phyloP scores from a whole-genome alignment of 139 green algal species.

The Spirogloea muscicola region DNA sequence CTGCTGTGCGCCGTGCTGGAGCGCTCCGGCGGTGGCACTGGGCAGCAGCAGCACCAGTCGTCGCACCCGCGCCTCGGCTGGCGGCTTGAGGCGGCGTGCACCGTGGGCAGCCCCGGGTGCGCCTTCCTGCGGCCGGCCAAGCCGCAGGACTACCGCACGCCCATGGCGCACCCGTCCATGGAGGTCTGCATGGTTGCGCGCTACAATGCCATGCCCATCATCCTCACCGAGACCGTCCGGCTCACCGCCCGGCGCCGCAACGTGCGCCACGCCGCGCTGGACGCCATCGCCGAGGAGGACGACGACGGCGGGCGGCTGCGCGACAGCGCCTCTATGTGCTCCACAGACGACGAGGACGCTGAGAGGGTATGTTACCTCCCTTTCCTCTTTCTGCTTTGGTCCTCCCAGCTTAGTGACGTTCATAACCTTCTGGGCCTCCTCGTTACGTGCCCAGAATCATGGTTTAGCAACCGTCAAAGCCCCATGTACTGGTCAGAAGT shows the following conservation, averaged over 20 bases:
- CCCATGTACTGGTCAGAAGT: too few relatives aligned
- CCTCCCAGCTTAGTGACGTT: too few relatives aligned
- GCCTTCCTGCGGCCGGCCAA: conserved; percentile 16
- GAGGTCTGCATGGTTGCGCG: conserved; percentile 38
- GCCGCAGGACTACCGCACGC: conserved; percentile 12
- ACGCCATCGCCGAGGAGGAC: conserved; percentile 35
- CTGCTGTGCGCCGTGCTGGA: conserved; percentile 1
- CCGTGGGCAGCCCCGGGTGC: conserved; percentile 4
- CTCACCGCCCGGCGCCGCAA: conserved; percentile 8
- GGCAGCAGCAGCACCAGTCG: neutral
- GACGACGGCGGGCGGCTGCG: conserved; percentile 17
- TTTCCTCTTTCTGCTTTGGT: too few relatives aligned
- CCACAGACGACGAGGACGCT: too few relatives aligned
- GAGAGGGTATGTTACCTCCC: too few relatives aligned
- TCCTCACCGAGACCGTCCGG: conserved; percentile 22
- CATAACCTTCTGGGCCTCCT: too few relatives aligned
- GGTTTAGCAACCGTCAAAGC: too few relatives aligned
- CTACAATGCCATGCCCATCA: conserved; percentile 17
- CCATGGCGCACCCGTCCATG: conserved; percentile 22
- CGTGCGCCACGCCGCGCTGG: conserved; percentile 3
- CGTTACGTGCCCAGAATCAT: too few relatives aligned
- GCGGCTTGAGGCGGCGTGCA: conserved; percentile 17
- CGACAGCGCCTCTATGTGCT: too few relatives aligned
- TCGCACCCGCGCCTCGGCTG: conserved; percentile 14
- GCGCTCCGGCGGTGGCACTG: neutral